Evolutionary conservation across 2,329 filamentous ascomycete genomes (phyloP).

Genomic region (Aaosphaeria pasadenensis): DNA sequence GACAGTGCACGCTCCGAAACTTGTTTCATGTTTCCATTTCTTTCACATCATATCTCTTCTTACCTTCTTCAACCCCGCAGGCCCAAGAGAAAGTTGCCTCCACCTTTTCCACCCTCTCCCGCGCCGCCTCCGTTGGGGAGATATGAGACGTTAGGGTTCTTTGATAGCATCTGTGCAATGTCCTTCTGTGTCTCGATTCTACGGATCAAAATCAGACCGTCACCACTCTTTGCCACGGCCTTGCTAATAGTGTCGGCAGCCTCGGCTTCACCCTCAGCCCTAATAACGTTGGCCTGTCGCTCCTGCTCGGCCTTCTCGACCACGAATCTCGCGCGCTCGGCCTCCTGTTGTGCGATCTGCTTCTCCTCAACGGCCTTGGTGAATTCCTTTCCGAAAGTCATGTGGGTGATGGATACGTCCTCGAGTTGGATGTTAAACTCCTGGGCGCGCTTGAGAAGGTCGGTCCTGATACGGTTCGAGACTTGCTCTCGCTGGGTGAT

Average conservation of each 20-base stretch:
- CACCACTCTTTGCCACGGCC: slow-evolving; percentile 88
- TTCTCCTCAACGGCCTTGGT: slow-evolving; percentile 99
- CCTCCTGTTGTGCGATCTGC: slow-evolving; percentile 99
- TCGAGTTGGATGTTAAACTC: slow-evolving; percentile 99
- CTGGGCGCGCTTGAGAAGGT: slow-evolving; percentile 85
- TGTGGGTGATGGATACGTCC: slow-evolving; percentile 98
- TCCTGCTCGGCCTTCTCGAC: slow-evolving; percentile 99
- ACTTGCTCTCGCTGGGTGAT: slow-evolving; percentile 99
- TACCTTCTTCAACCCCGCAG: slow-evolving; percentile 47
- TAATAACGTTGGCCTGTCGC: slow-evolving; percentile 96
- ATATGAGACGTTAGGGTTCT: slow-evolving; percentile 95
- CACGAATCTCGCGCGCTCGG: slow-evolving; percentile 94
- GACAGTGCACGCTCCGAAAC: slow-evolving; percentile 19
- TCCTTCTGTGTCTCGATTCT: slow-evolving; percentile 96
- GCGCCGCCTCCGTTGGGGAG: slow-evolving; percentile 67
- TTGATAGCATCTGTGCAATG: slow-evolving; percentile 84
- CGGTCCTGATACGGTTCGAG: slow-evolving; percentile 86
- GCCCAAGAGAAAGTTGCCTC: slow-evolving; percentile 64
- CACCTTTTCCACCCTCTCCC: slow-evolving; percentile 57
- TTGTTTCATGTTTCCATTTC: background rate
- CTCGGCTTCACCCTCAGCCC: slow-evolving; percentile 96
- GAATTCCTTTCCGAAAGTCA: slow-evolving; percentile 99
- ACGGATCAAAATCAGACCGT: slow-evolving; percentile 92
- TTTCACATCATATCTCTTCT: background rate
- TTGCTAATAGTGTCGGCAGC: slow-evolving; percentile 92